Conservation (phyloP, 73 alveolate genomes). For the Effrenium voratum region DNA sequence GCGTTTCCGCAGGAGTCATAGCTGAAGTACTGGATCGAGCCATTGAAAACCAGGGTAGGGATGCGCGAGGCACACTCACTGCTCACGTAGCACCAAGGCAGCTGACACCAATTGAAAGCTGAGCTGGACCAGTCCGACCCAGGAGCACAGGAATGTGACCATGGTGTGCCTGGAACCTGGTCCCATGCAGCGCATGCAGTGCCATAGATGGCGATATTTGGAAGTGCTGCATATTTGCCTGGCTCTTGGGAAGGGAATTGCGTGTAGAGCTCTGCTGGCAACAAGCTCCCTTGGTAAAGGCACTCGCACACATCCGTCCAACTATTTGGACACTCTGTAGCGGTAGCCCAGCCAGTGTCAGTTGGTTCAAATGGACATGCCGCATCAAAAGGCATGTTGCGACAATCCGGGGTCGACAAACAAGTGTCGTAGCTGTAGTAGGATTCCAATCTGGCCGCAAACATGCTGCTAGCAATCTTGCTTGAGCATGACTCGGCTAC, state of each 20-base stretch:
- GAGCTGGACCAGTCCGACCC: neutral
- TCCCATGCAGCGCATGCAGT: conserved; percentile 11
- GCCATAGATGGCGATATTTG: conserved; percentile 2
- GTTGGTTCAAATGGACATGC: neutral
- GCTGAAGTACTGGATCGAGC: neutral
- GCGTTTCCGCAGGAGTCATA: neutral
- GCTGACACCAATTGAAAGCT: conserved; percentile 2
- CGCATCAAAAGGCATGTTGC: neutral
- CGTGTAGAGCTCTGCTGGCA: neutral
- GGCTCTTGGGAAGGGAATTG: neutral
- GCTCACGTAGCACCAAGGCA: conserved; percentile 29
- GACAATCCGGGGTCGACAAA: neutral
- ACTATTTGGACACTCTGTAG: neutral
- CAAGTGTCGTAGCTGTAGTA: conserved; percentile 7
- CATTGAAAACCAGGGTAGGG: neutral
- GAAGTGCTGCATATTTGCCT: neutral
- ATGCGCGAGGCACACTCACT: neutral
- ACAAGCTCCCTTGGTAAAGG: neutral
- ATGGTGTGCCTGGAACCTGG: neutral
- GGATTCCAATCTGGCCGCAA: neutral
- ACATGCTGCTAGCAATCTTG: neutral
- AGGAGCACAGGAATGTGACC: neutral
- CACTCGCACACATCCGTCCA: neutral
- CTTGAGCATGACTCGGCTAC: neutral
- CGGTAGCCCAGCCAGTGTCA: neutral